These are phyloP conservation scores for Phialemonium atrogriseum DNA, from an alignment of 2,329 filamentous ascomycete species.

Conservation along the genomic window DNA sequence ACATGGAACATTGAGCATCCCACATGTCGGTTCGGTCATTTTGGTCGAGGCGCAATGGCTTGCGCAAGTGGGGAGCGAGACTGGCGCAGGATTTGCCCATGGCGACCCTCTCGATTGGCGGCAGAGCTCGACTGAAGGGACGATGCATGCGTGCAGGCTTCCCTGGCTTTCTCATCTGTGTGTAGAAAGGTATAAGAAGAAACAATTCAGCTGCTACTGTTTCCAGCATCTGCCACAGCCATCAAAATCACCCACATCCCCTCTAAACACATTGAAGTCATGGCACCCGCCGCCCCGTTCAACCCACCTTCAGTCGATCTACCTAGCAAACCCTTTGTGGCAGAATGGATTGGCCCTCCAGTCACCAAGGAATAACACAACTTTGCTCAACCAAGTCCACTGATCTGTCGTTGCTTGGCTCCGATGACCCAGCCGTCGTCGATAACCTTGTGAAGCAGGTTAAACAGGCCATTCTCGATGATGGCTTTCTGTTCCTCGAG, in stretches of 20 bases:
- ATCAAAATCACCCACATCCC: slow-evolving; percentile 3
- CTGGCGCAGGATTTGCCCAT: too few species aligned
- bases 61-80: too few species aligned
- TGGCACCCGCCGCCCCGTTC: slow-evolving; percentile 28
- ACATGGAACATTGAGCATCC: too few species aligned
- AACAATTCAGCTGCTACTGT: background rate
- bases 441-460: slow-evolving; percentile 32
- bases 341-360: slow-evolving; percentile 33
- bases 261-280: slow-evolving; percentile 5
- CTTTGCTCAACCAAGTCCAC: slow-evolving; percentile 33
- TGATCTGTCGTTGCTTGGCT: slow-evolving; percentile 34
- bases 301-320: slow-evolving; percentile 27
- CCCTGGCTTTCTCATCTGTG: too few species aligned
- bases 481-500: slow-evolving; percentile 37
- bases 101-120: too few species aligned
- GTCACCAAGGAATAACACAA: slow-evolving; percentile 34
- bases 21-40: too few species aligned
- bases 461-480: slow-evolving; percentile 32
- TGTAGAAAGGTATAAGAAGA: slow-evolving; percentile 2
- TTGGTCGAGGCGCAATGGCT: too few species aligned
- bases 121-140: too few species aligned
- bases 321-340: slow-evolving; percentile 31
- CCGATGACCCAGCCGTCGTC: slow-evolving; percentile 30
- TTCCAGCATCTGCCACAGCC: too few species aligned
- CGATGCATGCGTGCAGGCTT: too few species aligned